Percentiles rank a stretch among this genome's conserved stretches.
phyloP scores from a whole-genome alignment of 1,284 basidiomycete genomes.

The Thelephora terrestris region DNA sequence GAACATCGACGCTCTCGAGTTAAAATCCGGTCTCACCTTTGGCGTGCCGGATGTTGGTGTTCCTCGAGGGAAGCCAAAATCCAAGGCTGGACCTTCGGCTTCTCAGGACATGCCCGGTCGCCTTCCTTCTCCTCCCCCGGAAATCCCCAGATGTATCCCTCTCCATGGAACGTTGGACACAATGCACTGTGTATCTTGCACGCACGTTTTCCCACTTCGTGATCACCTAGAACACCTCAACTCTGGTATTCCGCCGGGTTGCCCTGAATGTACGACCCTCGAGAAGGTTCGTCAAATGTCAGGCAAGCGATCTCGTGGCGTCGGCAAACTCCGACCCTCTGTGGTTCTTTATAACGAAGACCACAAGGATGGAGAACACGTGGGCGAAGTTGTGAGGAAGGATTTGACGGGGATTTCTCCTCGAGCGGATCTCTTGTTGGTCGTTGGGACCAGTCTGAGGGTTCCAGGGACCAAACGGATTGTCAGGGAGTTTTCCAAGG shows the following conservation, averaged over 20 bases:
- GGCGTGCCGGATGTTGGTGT: conserved; percentile 58
- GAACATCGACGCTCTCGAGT: conserved; percentile 88
- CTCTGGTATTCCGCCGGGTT: conserved; percentile 60
- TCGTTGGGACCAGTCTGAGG: conserved; percentile 84
- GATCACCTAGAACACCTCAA: conserved; percentile 46
- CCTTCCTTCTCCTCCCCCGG: conserved; percentile 30
- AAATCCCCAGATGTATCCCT: conserved; percentile 75
- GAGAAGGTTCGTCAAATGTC: conserved; percentile 63
- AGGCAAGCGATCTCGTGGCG: conserved; percentile 73
- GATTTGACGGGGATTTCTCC: conserved; percentile 58
- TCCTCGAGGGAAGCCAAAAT: conserved; percentile 38
- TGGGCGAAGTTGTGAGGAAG: conserved; percentile 68
- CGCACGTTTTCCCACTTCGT: conserved; percentile 55
- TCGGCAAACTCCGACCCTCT: conserved; percentile 76
- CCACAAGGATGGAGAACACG: conserved; percentile 82
- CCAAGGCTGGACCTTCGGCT: conserved; percentile 10
- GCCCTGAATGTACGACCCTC: conserved; percentile 68
- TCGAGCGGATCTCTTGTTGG: conserved; percentile 72
- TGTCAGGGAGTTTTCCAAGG: conserved; percentile 85
- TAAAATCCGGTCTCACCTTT: conserved; percentile 74
- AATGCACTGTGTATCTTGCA: conserved; percentile 78
- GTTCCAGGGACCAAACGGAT: conserved; percentile 92
- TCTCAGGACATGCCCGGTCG: conserved; percentile 13
- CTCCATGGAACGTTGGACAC: conserved; percentile 80
- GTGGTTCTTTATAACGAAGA: conserved; percentile 89